phyloP scores from a whole-genome alignment of 192 early-diverging fungal genomes.

The Chytriomyces sp. region DNA sequence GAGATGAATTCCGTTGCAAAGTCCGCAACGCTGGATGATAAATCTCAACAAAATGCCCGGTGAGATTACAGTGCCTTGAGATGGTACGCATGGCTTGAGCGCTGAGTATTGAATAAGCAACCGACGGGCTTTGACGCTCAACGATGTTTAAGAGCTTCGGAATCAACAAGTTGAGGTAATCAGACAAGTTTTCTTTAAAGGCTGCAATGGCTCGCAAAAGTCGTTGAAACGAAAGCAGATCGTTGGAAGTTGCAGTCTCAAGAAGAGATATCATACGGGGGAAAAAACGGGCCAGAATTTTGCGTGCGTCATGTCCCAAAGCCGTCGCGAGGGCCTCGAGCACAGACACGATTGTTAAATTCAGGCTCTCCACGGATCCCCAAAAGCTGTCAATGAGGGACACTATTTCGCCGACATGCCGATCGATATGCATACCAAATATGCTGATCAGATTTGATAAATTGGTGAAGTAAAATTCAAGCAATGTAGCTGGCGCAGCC shows the following conservation, averaged over 20 bases:
- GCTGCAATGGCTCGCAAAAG: not conserved
- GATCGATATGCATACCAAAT: conserved; percentile 76
- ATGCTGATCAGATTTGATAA: conserved; percentile 73
- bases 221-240: not conserved
- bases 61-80: conserved; percentile 59
- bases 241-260: not conserved
- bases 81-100: conserved; percentile 69
- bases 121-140: conserved; percentile 62
- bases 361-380: conserved; percentile 62
- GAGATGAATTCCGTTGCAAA: not conserved
- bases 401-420: conserved; percentile 73
- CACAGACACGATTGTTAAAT: conserved; percentile 73
- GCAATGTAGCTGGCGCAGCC: conserved; percentile 66
- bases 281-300: conserved; percentile 68
- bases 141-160: conserved; percentile 72
- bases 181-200: not conserved
- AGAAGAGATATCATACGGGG: not conserved
- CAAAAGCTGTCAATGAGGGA: conserved; percentile 69
- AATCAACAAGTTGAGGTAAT: conserved; percentile 59
- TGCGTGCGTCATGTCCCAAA: conserved; percentile 51
- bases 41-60: conserved; percentile 75
- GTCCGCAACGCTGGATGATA: conserved; percentile 63
- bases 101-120: conserved; percentile 54
- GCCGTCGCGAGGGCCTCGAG: conserved; percentile 77
- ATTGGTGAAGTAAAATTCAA: conserved; percentile 83